Percentiles rank a stretch among this genome's conserved stretches.
Conservation (phyloP, 2,329 filamentous ascomycete genomes). For the Paraconiothyrium sp. region DNA sequence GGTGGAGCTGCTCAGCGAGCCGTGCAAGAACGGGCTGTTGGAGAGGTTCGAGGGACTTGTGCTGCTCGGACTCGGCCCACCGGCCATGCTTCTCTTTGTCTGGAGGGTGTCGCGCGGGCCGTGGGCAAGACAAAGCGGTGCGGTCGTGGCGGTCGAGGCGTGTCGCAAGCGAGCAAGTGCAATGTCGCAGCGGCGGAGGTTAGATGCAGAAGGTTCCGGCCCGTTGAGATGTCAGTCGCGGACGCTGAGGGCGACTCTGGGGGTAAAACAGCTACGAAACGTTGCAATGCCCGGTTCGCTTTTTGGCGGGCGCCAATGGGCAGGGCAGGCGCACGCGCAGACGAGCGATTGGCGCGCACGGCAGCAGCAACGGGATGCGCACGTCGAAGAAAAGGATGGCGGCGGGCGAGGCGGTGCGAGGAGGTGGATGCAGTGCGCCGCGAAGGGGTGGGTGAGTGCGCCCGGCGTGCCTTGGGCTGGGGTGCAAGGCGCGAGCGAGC, state of each 20-base stretch:
- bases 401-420: conserved; percentile 20
- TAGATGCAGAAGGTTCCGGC: conserved; percentile 33
- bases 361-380: conserved; percentile 26
- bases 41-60: conserved; percentile 52
- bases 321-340: conserved; percentile 28
- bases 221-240: conserved; percentile 26
- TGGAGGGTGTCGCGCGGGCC: conserved; percentile 35
- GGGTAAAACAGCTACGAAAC: conserved; percentile 49
- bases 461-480: conserved; percentile 15
- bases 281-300: conserved; percentile 37
- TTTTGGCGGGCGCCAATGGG: conserved; percentile 23
- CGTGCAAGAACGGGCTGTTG: conserved; percentile 51
- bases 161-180: conserved; percentile 32
- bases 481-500: conserved; percentile 17
- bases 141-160: conserved; percentile 25
- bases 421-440: not conserved
- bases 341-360: conserved; percentile 35
- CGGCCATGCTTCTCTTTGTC: conserved; percentile 52
- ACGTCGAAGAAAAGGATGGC: conserved; percentile 19
- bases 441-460: conserved; percentile 3
- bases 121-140: conserved; percentile 45
- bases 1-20: conserved; percentile 51
- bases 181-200: conserved; percentile 27
- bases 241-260: conserved; percentile 25
- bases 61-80: conserved; percentile 53